Evolutionary conservation across 1,284 basidiomycete genomes (phyloP).

Genomic region (Ceratobasidium sp.): DNA sequence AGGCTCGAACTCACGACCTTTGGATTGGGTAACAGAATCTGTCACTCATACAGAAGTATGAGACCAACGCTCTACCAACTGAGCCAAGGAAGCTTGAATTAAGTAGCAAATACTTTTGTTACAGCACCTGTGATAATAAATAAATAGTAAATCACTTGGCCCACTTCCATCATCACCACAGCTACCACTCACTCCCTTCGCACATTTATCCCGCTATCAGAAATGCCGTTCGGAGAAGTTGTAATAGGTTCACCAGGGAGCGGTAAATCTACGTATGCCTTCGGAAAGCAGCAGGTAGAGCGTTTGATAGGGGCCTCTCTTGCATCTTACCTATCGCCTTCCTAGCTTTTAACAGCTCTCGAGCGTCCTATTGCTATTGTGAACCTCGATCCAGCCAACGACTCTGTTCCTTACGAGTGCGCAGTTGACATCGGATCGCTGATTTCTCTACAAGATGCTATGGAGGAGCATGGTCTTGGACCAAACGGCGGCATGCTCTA

Average conservation of each 20-base stretch:
- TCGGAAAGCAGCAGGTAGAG: conserved; percentile 82
- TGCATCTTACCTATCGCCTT: not conserved
- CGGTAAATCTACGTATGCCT: conserved; percentile 94
- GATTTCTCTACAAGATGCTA: conserved; percentile 88
- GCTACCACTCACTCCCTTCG: no score
- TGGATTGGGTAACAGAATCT: conserved; percentile 13
- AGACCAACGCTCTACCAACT: conserved; percentile 39
- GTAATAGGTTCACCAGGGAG: conserved; percentile 93
- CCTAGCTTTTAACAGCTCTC: conserved; percentile 84
- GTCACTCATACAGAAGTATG: conserved; percentile 25
- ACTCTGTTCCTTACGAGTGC: conserved; percentile 89
- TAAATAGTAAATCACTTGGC: no score
- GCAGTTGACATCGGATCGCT: conserved; percentile 85
- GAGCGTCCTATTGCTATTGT: conserved; percentile 86
- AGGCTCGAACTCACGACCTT: conserved; percentile 28
- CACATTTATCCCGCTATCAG: not conserved
- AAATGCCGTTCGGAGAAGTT: conserved; percentile 86
- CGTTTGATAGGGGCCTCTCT: not conserved
- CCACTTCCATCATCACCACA: no score
- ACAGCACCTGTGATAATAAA: no score
- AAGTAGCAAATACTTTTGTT: no score
- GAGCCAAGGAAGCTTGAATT: conserved; percentile 34
- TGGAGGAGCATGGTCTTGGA: conserved; percentile 85
- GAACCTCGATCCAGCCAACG: conserved; percentile 96
- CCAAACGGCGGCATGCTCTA: conserved; percentile 98